These are phyloP conservation scores for Adansonia gregorii DNA, from an alignment of 441 rosid species.

Conservation along the genomic window DNA sequence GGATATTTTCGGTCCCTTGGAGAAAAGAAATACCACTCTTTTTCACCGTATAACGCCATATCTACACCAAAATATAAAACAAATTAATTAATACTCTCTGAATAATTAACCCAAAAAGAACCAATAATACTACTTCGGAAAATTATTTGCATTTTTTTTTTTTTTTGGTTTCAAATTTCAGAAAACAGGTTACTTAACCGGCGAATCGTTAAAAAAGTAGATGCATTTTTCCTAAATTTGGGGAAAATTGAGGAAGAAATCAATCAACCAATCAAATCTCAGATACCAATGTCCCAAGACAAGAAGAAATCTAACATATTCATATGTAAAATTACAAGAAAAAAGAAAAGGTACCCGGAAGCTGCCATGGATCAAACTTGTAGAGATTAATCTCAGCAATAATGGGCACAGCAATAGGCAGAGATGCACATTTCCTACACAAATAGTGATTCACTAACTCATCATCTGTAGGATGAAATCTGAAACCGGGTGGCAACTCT, in stretches of 20 bases:
- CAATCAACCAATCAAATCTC: not conserved
- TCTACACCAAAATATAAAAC: slow-evolving; percentile 38
- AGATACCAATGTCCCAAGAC: not conserved
- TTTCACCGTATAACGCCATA: slow-evolving; percentile 81
- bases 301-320: not conserved
- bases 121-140: not conserved
- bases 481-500: slow-evolving; percentile 79
- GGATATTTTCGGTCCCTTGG: slow-evolving; percentile 92
- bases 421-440: slow-evolving; percentile 64
- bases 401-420: slow-evolving; percentile 64
- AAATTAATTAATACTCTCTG: not conserved
- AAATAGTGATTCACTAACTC: slow-evolving; percentile 86
- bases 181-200: not conserved
- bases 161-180: not conserved
- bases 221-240: not conserved
- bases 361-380: slow-evolving; percentile 90
- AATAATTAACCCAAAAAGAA: not conserved
- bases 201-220: not conserved
- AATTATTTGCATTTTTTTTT: not conserved
- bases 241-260: not conserved
- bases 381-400: slow-evolving; percentile 89
- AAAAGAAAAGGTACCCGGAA: slow-evolving; percentile 58
- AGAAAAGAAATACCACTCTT: slow-evolving; percentile 93
- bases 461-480: slow-evolving; percentile 93
- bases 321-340: not conserved